Evolutionary conservation across 768 basidiomycete genomes (phyloP), one percentile per base, ranked within the genome.

Genomic region (Flagelloscypha sp.): DNA sequence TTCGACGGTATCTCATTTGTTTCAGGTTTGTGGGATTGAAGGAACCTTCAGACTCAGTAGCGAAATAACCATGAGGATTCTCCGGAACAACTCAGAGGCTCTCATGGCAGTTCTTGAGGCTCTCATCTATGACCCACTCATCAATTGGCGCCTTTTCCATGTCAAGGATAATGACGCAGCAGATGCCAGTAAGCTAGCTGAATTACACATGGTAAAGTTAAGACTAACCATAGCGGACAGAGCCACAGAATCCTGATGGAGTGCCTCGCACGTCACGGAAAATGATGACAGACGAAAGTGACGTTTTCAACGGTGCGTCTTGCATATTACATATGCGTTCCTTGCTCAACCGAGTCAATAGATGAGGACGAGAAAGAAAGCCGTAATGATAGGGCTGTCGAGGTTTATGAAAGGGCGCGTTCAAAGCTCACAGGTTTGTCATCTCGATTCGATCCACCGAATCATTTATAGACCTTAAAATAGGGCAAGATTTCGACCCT

Each of bases 71-170:
- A 78, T 79, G 76, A 64, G 65, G 30, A 76, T 79, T 3, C 50
- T 78, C 27, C 64, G 77, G 27, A 74, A 74, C 35, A 78, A 79
- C 55, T 70, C 72, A 55, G 76, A 79, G 50, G 74, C 72, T 20
- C 57, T 79, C 36, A 70, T 79, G 67, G 77, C 77, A n/a, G 75
- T 79, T 6, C 55, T 79, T 24, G 77, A 79, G 52, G 76, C 77
- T 1, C 78, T 79, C 44, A 74, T 78, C 7, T 76, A 77, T 43
- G 77, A 79, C 45, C 77, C 77, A 7, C 49, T 79, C 37, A 73
- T 79, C 58, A 74, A 70, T 38, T 79, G 73, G 73, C 58, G 72
- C 37, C 47, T 75, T 43, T 64, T 66, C 44, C 62, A 64, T 35
- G 57, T 63, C 6, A 66, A 72, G 30, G 61, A 56, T 11, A 65